A percentile compares a stretch with the other conserved stretches of the same genome.
Evolutionary conservation across 768 basidiomycete species (phyloP).

Genomic region (Cytidiella melzeri): DNA sequence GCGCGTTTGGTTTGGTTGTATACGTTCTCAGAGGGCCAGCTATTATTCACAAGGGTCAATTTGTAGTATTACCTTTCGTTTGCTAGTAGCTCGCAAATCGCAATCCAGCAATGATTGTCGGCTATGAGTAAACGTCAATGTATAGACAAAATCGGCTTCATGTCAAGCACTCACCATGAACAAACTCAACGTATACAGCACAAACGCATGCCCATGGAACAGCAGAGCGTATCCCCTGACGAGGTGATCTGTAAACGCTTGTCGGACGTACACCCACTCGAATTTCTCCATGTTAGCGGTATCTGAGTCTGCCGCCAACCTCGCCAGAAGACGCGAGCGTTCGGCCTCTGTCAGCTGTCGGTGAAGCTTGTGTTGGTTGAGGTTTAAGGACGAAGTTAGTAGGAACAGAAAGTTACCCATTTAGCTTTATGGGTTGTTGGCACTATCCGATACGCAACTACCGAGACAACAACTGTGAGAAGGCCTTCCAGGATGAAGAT

Average conservation of each 20-base stretch:
- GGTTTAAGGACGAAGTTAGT: background rate
- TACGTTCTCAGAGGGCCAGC: conserved; percentile 63
- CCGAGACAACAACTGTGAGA: conserved; percentile 42
- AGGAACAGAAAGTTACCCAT: background rate
- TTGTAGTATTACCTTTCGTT: background rate
- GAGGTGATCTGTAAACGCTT: conserved; percentile 51
- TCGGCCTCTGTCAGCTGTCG: conserved; percentile 47
- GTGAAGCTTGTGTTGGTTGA: conserved; percentile 39
- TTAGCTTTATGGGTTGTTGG: conserved; percentile 47
- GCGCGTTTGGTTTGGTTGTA: conserved; percentile 64
- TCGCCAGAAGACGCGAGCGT: conserved; percentile 40
- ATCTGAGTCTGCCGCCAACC: conserved; percentile 49
- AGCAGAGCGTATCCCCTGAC: conserved; percentile 56
- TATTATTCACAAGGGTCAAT: background rate
- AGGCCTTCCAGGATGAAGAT: conserved; percentile 55
- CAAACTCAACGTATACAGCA: conserved; percentile 50
- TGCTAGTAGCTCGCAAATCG: background rate
- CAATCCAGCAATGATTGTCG: background rate
- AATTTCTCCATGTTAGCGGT: conserved; percentile 48
- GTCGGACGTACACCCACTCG: conserved; percentile 49
- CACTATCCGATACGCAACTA: conserved; percentile 46
- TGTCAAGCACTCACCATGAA: conserved; percentile 41
- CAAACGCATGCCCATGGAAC: conserved; percentile 59
- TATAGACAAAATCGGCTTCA: background rate
- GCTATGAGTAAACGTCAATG: background rate